Evolutionary conservation across 306 rosid species (phyloP).

Genomic region (Leucaena leucocephala): DNA sequence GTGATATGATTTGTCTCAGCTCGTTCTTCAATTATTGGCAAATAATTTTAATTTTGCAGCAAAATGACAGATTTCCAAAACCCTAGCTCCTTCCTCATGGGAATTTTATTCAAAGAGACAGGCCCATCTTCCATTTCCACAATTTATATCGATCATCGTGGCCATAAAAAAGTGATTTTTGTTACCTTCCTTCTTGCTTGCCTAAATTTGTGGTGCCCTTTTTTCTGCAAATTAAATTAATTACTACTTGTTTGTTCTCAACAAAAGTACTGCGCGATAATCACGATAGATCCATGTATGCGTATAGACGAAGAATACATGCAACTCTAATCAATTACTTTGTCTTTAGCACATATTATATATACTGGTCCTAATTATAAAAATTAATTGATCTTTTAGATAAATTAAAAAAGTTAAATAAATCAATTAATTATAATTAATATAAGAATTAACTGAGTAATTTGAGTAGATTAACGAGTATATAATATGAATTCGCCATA

Average conservation of each 20-base stretch:
- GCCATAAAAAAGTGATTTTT: constrained; percentile 43
- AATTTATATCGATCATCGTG: not conserved
- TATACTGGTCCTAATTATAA: not conserved
- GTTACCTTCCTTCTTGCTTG: constrained; percentile 45
- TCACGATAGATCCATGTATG: not conserved
- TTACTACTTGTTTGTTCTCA: constrained; percentile 12
- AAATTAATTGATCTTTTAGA: no score
- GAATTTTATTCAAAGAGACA: constrained; percentile 26
- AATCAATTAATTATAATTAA: no score
- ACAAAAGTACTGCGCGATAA: constrained; percentile 1
- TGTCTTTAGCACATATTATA: not conserved
- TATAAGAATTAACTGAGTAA: no score
- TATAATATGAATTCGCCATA: no score
- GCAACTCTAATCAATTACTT: not conserved
- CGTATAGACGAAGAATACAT: not conserved
- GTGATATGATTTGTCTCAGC: constrained; percentile 9
- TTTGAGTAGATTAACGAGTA: no score
- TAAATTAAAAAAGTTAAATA: no score
- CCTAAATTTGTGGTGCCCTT: constrained; percentile 37
- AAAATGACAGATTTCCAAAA: constrained; percentile 47
- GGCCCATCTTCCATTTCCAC: constrained; percentile 36
- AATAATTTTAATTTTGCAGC: constrained; percentile 34
- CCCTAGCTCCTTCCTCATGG: constrained; percentile 7
- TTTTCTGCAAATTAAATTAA: constrained; percentile 10
- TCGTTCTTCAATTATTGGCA: constrained; percentile 49